Evolutionary conservation across 2,329 filamentous ascomycete species (phyloP).

Genomic region (Aspergillus vadensis): DNA sequence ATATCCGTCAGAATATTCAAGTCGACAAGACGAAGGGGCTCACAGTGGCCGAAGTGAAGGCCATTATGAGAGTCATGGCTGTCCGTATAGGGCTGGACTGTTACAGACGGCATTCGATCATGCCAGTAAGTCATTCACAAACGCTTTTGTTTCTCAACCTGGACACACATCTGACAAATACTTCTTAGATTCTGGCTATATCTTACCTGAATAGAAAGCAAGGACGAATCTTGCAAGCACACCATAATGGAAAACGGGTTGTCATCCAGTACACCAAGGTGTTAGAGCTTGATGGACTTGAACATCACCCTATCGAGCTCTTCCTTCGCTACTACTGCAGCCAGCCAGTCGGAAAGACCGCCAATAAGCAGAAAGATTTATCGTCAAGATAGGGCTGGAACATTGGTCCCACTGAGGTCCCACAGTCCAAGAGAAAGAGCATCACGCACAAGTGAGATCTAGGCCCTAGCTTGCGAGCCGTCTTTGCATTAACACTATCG

Average conservation of each 20-base stretch:
- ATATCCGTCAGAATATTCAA: not conserved
- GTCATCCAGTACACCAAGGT: conserved; percentile 10
- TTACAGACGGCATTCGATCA: not conserved
- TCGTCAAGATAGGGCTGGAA: not conserved
- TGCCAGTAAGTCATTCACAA: conserved; percentile 8
- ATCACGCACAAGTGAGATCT: not conserved
- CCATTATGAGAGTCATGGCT: conserved; percentile 11
- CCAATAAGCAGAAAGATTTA: not conserved
- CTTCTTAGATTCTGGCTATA: conserved; percentile 8
- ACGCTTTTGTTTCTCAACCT: not conserved
- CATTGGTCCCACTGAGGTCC: not conserved
- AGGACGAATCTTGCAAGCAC: conserved; percentile 14
- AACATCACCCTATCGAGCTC: not conserved
- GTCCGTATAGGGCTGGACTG: conserved; percentile 5
- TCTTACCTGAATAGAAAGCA: conserved; percentile 7
- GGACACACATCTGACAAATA: not conserved
- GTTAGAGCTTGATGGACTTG: not conserved
- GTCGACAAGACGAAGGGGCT: not conserved
- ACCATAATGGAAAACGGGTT: conserved; percentile 9
- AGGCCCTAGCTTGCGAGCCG: not conserved
- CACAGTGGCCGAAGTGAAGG: conserved; percentile 6
- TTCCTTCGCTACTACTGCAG: conserved; percentile 16
- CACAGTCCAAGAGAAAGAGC: not conserved
- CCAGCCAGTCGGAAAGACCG: not conserved
- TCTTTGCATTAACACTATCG: not conserved